Percentiles rank a stretch among this genome's conserved stretches.
phyloP scores from a whole-genome alignment of 345 rosid species.

The Triadica sebifera region DNA sequence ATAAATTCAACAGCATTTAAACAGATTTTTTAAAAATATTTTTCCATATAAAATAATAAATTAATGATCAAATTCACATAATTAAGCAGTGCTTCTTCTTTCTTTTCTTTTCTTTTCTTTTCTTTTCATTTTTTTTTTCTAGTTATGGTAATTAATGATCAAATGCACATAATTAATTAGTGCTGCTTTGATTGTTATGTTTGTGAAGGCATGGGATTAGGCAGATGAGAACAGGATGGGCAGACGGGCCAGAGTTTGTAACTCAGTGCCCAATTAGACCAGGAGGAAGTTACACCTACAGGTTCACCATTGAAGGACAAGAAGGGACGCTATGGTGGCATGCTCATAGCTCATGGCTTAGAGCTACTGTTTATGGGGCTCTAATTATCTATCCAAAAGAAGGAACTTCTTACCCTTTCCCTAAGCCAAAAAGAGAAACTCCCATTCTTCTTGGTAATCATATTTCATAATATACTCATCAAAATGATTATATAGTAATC shows the following conservation, averaged over 20 bases:
- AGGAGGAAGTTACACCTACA: slow-evolving; percentile 73
- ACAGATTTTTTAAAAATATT: too few species aligned
- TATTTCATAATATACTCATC: too few species aligned
- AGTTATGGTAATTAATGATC: not conserved
- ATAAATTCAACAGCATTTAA: too few species aligned
- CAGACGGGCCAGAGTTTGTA: slow-evolving; percentile 92
- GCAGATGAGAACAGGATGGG: slow-evolving; percentile 86
- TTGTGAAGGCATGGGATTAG: slow-evolving; percentile 77
- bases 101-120: too few species aligned
- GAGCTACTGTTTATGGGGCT: slow-evolving; percentile 96
- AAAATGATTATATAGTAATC: too few species aligned
- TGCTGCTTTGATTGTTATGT: not conserved
- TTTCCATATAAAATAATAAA: too few species aligned
- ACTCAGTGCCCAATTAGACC: slow-evolving; percentile 97
- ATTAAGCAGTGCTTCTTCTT: too few species aligned
- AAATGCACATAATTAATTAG: not conserved
- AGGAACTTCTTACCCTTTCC: slow-evolving; percentile 71
- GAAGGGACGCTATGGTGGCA: slow-evolving; percentile 99
- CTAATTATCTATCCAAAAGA: slow-evolving; percentile 59
- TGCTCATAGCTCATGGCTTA: slow-evolving; percentile 95
- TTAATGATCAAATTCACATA: too few species aligned
- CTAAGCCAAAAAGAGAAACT: slow-evolving; percentile 66
- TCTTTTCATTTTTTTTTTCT: not conserved
- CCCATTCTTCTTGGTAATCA: slow-evolving; percentile 66
- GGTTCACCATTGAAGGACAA: slow-evolving; percentile 82